A percentile compares a stretch with the other conserved stretches of the same genome.
phyloP scores from a whole-genome alignment of 257 asterid genomes.

The Jacaranda mimosifolia region DNA sequence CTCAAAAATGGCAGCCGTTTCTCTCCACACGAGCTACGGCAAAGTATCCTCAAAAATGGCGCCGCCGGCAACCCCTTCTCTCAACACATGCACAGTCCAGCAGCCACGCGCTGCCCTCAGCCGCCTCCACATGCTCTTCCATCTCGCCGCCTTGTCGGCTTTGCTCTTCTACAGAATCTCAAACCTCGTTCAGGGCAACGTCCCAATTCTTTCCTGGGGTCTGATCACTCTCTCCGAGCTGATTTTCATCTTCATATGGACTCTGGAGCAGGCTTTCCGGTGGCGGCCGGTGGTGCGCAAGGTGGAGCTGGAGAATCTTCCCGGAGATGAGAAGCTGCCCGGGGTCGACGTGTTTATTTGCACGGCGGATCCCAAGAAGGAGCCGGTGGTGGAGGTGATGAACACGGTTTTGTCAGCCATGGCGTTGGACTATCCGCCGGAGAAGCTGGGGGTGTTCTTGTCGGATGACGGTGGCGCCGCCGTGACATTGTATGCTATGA shows the following conservation, averaged over 20 bases:
- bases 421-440: conserved; percentile 78
- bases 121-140: conserved; percentile 71
- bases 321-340: conserved; percentile 54
- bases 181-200: conserved; percentile 45
- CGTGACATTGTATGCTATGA: conserved; percentile 68
- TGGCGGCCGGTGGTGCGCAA: conserved; percentile 79
- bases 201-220: conserved; percentile 58
- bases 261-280: conserved; percentile 68
- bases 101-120: conserved; percentile 60
- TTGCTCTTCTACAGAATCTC: conserved; percentile 70
- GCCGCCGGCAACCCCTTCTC: conserved; percentile 34
- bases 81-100: conserved; percentile 70
- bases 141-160: conserved; percentile 54
- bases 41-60: conserved; percentile 22
- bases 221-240: conserved; percentile 63
- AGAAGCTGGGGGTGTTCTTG: conserved; percentile 75
- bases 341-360: conserved; percentile 72
- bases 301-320: conserved; percentile 65
- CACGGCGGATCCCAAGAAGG: conserved; percentile 79
- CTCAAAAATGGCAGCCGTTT: conserved; percentile 38
- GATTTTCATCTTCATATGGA: conserved; percentile 69
- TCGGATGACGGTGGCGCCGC: conserved; percentile 85
- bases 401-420: conserved; percentile 83
- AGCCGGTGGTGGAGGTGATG: conserved; percentile 85
- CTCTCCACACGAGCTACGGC: conserved; percentile 44